Percentiles rank a stretch among this genome's conserved stretches.
phyloP scores from a whole-genome alignment of 2,329 filamentous ascomycete genomes.

The Cryphonectria carpinicola region DNA sequence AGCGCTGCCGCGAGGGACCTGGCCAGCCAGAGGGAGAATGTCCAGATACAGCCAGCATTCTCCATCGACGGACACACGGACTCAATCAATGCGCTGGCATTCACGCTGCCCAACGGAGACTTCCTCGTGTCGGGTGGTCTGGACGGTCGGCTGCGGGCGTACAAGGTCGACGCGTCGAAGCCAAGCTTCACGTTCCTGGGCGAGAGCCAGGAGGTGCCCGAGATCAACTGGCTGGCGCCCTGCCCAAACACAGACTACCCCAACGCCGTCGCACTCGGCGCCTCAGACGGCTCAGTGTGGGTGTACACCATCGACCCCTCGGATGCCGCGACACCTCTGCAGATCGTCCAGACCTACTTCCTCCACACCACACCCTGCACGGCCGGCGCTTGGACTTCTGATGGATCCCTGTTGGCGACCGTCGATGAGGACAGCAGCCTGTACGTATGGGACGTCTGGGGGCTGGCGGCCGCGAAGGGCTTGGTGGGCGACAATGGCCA shows the following conservation, averaged over 20 bases:
- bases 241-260: conserved; percentile 73
- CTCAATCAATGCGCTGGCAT: conserved; percentile 83
- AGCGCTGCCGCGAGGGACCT: conserved; percentile 40
- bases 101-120: conserved; percentile 81
- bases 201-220: conserved; percentile 86
- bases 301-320: conserved; percentile 82
- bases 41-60: conserved; percentile 67
- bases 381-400: conserved; percentile 86
- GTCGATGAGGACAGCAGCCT: conserved; percentile 87
- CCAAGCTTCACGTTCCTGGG: conserved; percentile 66
- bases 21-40: conserved; percentile 44
- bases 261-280: conserved; percentile 86
- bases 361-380: conserved; percentile 85
- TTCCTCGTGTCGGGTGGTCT: conserved; percentile 86
- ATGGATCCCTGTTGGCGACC: conserved; percentile 84
- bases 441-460: conserved; percentile 92
- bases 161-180: conserved; percentile 54
- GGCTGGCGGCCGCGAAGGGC: conserved; percentile 66
- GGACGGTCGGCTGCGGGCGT: conserved; percentile 80
- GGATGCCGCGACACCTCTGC: conserved; percentile 64
- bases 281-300: conserved; percentile 92
- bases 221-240: conserved; percentile 86
- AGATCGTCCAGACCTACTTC: conserved; percentile 91
- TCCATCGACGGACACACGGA: conserved; percentile 89
- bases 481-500: conserved; percentile 57